Evolutionary conservation across 2,329 filamentous ascomycete species (phyloP), one percentile per base, ranked within the genome.

Genomic region (Chaetothyriales sp.): DNA sequence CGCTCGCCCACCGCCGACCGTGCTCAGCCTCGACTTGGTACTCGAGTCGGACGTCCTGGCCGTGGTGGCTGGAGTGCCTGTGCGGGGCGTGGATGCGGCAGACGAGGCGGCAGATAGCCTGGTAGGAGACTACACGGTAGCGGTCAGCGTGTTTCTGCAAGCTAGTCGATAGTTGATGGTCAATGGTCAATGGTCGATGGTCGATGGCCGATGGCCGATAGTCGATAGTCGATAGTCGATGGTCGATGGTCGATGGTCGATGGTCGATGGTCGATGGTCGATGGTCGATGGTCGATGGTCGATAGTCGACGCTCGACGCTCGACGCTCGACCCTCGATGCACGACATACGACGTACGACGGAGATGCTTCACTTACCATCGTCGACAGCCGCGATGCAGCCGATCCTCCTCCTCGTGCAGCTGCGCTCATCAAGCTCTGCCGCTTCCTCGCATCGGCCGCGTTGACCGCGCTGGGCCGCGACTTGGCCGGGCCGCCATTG

Each of bases 381-480:
- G 70, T 51, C 49, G 65, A 60, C 46, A 68, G 62, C 50, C 65
- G 61, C 37, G 63, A 51, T 6, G 63, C 49, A 13, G 74, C 70
- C 19, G 69, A 63, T 64, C 77, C 81, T 54, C 81, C 73, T 5
- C 74, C 10, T 15, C 33, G 33, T 15, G 33, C 33, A 5, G 33
- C 80, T 10, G 85, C 78, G 48, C 81, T 77, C 69, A 85, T 85
- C 54, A 85, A 67, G 64, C 83, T 88, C 70, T 80, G 80, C 58
- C 84, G 73, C 67, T 78, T 61, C 43, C 54, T 86, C 3, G 69
- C 67, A 5, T 72, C 69, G n/a, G 77, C 62, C 60, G 85, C 80
- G 15, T 71, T 65, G 2, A 72, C 68, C 18, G 59, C 65, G 63
- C 45, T 60, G 49, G 71, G 63, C 65, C 72, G 66, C 64, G 67